Evolutionary conservation across 164 flowering plant species (phyloP).

Genomic region (Tetrastigma voinierianum): DNA sequence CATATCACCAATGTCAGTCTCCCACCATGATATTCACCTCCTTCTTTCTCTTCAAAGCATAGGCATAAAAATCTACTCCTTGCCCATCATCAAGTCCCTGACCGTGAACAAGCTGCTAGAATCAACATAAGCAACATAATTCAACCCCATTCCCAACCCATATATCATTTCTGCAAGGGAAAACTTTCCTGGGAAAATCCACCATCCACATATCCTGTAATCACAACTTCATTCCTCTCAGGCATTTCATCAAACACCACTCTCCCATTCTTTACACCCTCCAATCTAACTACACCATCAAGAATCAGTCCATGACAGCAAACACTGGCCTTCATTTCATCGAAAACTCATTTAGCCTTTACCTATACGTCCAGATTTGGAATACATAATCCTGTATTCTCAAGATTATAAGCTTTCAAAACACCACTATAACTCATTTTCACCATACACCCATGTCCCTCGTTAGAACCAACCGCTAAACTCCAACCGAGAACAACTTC

Average conservation of each 20-base stretch:
- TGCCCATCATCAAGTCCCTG: conserved; percentile 55
- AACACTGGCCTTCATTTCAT: conserved; percentile 42
- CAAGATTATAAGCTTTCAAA: conserved; percentile 46
- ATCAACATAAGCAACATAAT: conserved; percentile 51
- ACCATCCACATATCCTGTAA: conserved; percentile 41
- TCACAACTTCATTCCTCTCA: conserved; percentile 60
- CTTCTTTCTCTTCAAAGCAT: conserved; percentile 40
- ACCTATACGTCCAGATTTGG: conserved; percentile 44
- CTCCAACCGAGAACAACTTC: conserved; percentile 39
- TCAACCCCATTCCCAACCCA: conserved; percentile 22
- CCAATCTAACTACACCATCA: conserved; percentile 46
- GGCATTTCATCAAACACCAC: conserved; percentile 60
- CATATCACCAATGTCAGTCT: conserved; percentile 65
- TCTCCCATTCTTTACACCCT: conserved; percentile 41
- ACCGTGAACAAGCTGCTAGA: conserved; percentile 50
- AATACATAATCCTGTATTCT: conserved; percentile 66
- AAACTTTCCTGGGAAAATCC: conserved; percentile 40
- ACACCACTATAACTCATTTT: conserved; percentile 37
- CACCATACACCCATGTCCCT: conserved; percentile 36
- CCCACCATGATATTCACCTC: conserved; percentile 42
- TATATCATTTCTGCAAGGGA: conserved; percentile 29
- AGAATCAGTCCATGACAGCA: conserved; percentile 71
- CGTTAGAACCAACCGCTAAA: conserved; percentile 28
- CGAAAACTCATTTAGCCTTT: conserved; percentile 45
- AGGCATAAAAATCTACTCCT: conserved; percentile 64